Evolutionary conservation across 2,329 filamentous ascomycete genomes (phyloP), one percentile per base, ranked within the genome.

Genomic region (Aureobasidium sp.): DNA sequence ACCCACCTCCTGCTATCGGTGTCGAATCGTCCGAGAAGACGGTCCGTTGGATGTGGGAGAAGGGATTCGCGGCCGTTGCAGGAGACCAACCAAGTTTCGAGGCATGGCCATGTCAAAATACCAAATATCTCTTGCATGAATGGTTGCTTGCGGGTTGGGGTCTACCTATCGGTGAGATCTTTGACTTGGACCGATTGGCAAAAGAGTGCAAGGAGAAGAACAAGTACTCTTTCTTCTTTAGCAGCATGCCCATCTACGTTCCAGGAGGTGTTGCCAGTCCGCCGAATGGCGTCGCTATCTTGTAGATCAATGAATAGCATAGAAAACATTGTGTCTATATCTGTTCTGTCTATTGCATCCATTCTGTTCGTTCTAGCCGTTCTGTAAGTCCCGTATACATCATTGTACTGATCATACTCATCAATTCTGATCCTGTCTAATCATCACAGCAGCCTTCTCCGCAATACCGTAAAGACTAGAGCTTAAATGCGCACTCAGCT

Each of bases 31-130:
- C 50, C 1, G 61, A 56, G 15, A 78, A 78, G 5, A 76, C 84
- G 72, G 74, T 86, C 72, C 69, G 77, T 66, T 80, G 77, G 67
- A 68, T 80, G 48, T 80, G 78, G 78, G 66, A 71, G 20, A 77
- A 76, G 54, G 40, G 64, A 8, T 92, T 93, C 70, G 83, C 90
- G 0, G 88, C 87, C 0, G 89, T 91, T 1, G 88, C 85, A 0
- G 88, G 88, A 0, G 91, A 93, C 72, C 79, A 84, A 20, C 86
- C 85, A n/a, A 81, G 85, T 0, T 92, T 93, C 67, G 91, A 93
- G 78, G 84, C 85, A 0, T 87, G 88, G 76, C 89, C 90, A 10
- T 50, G 45, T 33, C 70, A 68, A 75, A 45, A 75, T 72, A 43
- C 77, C 76, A 70, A 75, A 74, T 66, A 65, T n/a, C 7, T 50